Base-by-base conservation (phyloP, 164 flowering plant genomes). In the Kingdonia uniflora region DNA sequence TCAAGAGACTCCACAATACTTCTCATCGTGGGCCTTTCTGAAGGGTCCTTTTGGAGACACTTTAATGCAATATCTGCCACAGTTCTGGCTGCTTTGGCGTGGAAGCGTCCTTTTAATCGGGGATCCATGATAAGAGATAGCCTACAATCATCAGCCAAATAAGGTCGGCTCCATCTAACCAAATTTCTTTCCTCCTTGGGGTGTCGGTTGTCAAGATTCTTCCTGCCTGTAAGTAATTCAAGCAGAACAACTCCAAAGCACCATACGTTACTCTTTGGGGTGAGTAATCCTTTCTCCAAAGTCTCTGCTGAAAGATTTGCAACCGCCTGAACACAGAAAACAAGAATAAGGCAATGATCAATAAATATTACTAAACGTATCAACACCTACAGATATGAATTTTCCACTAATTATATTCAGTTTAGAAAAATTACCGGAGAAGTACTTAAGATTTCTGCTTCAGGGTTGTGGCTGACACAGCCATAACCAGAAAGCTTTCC, bases 401-500 rank as follows among this genome's bases (percentile, higher is more conserved):
- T 15, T 10, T 14, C n/a, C 6, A 42, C 12, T 12, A 42, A 46
- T 14, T 25, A 37, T 21, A 22, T 49, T 19, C 1, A 12, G 19
- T 21, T 8, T 42, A 37, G 46, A 72, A 56, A n/a, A 75, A 87
- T 78, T 74, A 88, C 96, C 6, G 64, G 66, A 14, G 89, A 81
- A 65, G 62, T 65, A 51, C 61, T 80, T 24, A 84, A 63, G 54
- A 84, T 70, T 51, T 88, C 94, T 29, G 79, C 52, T 63, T 85
- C 95, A 3, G 87, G 81, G 53, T 71, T 68, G 65, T 75, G 79
- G 58, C 77, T 70, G 43, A 78, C 84, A 55, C 96, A 86, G 23
- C 99, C 99, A 73, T 84, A 88, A 59, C 99, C 99, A 11, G 99
- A 86, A 62, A 92, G 96, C 74, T 88, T 92, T 43, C 97, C 95